These are phyloP conservation scores for Aspergillus hiratsukae DNA, from an alignment of 2,329 filamentous ascomycete species.

Conservation along the genomic window DNA sequence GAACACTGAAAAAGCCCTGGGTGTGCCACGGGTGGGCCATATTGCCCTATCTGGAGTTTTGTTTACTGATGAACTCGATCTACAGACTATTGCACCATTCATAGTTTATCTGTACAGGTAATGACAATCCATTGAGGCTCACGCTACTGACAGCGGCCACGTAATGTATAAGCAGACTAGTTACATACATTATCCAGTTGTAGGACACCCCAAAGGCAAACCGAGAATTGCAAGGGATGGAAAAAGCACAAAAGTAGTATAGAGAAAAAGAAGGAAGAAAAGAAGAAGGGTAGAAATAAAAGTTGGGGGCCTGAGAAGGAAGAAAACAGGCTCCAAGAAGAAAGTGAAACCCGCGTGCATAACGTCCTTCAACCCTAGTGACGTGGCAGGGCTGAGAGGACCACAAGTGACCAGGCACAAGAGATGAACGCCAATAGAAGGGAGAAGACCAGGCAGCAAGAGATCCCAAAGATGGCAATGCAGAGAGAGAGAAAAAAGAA, in stretches of 20 bases:
- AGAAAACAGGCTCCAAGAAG: constrained; percentile 8
- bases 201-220: constrained; percentile 26
- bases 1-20: constrained; percentile 15
- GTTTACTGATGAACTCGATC: constrained; percentile 6
- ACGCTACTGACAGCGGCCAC: constrained; percentile 7
- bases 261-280: constrained; percentile 11
- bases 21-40: constrained; percentile 10
- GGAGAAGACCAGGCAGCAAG: constrained; percentile 8
- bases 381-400: constrained; percentile 36
- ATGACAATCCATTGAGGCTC: constrained; percentile 13
- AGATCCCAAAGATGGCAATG: constrained; percentile 7
- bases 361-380: constrained; percentile 35
- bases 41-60: constrained; percentile 13
- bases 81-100: background rate
- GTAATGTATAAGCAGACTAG: constrained; percentile 23
- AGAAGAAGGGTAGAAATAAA: constrained; percentile 18
- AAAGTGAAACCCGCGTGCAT: constrained; percentile 11
- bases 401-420: constrained; percentile 24
- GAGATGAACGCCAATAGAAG: constrained; percentile 25
- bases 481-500: constrained; percentile 16
- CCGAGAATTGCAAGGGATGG: constrained; percentile 16
- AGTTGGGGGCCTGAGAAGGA: constrained; percentile 16
- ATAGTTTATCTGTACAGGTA: constrained; percentile 3
- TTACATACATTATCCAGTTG: constrained; percentile 38
- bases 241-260: constrained; percentile 3